phyloP scores from a whole-genome alignment of 1,139 yeast species.

The Geotrichum bryndzae region DNA sequence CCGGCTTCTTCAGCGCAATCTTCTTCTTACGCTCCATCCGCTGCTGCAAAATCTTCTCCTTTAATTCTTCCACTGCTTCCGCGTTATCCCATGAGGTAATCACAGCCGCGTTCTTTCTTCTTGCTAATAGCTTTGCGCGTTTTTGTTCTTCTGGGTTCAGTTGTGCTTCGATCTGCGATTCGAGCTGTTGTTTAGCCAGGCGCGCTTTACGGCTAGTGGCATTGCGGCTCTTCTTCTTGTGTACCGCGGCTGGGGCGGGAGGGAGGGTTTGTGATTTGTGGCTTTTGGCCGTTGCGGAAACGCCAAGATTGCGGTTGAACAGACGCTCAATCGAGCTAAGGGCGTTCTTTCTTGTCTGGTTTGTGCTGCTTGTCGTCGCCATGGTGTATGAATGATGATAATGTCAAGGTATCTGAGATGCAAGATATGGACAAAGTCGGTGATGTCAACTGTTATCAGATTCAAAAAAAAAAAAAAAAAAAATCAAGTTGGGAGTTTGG shows the following conservation, averaged over 20 bases:
- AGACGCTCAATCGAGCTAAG: conserved; percentile 20
- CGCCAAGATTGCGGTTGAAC: conserved; percentile 22
- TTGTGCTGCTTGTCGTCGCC: neutral
- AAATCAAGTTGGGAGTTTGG: neutral
- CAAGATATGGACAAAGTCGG: neutral
- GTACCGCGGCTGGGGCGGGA: conserved; percentile 8
- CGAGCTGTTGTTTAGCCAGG: conserved; percentile 3
- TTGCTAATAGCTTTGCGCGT: conserved; percentile 6
- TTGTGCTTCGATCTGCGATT: conserved; percentile 17
- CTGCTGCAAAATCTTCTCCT: conserved; percentile 18
- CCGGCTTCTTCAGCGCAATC: conserved; percentile 10
- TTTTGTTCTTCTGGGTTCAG: conserved; percentile 20
- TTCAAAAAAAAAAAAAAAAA: neutral
- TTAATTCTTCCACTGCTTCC: conserved; percentile 21
- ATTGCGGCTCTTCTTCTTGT: neutral
- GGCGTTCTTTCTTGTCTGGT: conserved; percentile 6
- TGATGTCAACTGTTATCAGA: neutral
- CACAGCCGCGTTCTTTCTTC: conserved; percentile 20
- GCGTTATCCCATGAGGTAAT: conserved; percentile 20
- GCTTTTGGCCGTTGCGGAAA: conserved; percentile 3
- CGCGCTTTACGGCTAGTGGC: conserved; percentile 16
- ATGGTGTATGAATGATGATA: neutral
- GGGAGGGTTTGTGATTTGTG: conserved; percentile 12
- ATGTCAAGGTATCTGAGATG: neutral
- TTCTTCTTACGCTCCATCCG: conserved; percentile 13